Evolutionary conservation across 139 green algal genomes (phyloP), one percentile per base, ranked within the genome.

Genomic region (Chlorella sp.): DNA sequence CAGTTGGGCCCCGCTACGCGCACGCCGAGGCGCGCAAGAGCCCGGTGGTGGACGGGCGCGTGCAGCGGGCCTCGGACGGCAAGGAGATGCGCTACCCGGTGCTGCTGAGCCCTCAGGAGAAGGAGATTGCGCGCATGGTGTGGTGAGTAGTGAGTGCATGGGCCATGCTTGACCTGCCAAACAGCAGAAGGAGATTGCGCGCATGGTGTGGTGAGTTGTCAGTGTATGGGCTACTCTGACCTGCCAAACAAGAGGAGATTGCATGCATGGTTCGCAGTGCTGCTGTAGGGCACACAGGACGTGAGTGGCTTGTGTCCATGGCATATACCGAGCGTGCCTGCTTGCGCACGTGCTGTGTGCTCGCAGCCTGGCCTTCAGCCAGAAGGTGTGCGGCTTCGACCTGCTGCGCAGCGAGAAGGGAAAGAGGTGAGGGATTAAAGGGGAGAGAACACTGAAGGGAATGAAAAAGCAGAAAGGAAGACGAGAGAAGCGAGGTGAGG

Each of bases 11-110:
- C 1, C 83, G 95, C 60, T 99, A 99, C 71, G 96, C 96, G 0
- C 95, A 99, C 80, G 94, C 93, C 1, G 96, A 99, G 90, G 96
- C 96, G 3, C 85, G 96, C 71, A 98, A 98, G 84, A 94, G 86
- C 0, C 96, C 96, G 2, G 93, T 97, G 32, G 95, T 99, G 65
- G 96, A 99, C 72, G 96, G 96, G 50, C 91, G 91, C 50, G 75
- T 87, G 72, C 67, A 72, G 49, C 80, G 93, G 29, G 89, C 85
- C 55, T 76, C 84, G 1, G 91, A 97, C 75, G 93, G 93, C 35
- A 97, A 97, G 82, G 83, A 86, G 73, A 76, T 88, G 70, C 78
- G 89, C 29, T 98, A 92, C 75, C 94, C 94, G 2, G 92, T 98
- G 69, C 86, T 98, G 65, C 89, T 98, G 0, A 93, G 77, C 51